Base-by-base conservation (phyloP, 208 protist species). In the Leishmania major region DNA sequence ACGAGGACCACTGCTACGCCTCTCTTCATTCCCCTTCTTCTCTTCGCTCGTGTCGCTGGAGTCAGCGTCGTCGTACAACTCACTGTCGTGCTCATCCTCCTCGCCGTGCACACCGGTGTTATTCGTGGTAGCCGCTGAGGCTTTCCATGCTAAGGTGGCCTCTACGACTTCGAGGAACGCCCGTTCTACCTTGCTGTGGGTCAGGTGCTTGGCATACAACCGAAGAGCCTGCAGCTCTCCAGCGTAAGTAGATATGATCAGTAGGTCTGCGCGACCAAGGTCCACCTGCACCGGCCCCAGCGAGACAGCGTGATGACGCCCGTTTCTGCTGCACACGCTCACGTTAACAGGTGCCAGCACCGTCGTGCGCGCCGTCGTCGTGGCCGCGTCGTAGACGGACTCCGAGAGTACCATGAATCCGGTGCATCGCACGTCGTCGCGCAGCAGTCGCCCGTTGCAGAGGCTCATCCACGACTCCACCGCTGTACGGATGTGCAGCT, bases 291-390 rank as follows among this genome's bases (percentile, higher is more conserved):
- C 64, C 15, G 85, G 8, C 5, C 77, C 81, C 7, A 87, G 53
- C 40, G 87, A 86, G n/a, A 88, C 71, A 55, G 85, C 85, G 81
- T 88, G 87, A 69, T 93, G 90, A 13, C 71, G 81, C 37, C 90
- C 86, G 35, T 86, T 86, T 72, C 31, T 80, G 75, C 82, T 86
- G 75, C 73, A 75, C 60, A 91, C 71, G 31, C 67, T 53, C 53
- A 92, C 75, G 43, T 87, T 64, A 3, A 84, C 84, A 43, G 89
- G 87, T 1, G 84, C 70, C n/a, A 92, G 81, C 73, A 92, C 75
- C 70, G 87, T 90, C n/a, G 87, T 90, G 75, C 82, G 80, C 43
- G 83, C 79, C 69, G 84, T 87, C 17, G 84, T 86, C n/a, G 87
- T 85, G 31, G 83, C 81, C 11, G 85, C 75, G 59, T 77, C 74